A percentile compares a stretch with the other conserved stretches of the same genome.
phyloP scores from a whole-genome alignment of 495 filamentous ascomycete genomes.

The Penicillium odoratum region DNA sequence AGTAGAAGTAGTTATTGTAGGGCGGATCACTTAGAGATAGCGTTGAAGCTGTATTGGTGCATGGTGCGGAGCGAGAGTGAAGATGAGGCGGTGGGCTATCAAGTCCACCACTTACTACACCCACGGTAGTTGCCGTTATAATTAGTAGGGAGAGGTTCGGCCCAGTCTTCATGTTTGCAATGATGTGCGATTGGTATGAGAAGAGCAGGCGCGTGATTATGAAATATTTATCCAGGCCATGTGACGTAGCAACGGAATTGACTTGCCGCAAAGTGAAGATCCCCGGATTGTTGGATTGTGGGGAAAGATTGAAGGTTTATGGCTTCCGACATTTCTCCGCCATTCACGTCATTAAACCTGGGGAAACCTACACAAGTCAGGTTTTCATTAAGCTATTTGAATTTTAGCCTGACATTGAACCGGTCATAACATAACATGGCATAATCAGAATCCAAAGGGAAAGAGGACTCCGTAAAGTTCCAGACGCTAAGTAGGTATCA shows the following conservation, averaged over 20 bases:
- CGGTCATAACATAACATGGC: too few relatives aligned
- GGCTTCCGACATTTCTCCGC: slow-evolving; percentile 6
- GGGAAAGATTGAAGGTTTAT: background rate
- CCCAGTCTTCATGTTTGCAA: background rate
- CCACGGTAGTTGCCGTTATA: background rate
- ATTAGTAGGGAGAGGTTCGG: background rate
- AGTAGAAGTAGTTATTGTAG: slow-evolving; percentile 65
- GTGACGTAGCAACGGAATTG: background rate
- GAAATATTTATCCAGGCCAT: background rate
- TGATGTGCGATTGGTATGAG: background rate
- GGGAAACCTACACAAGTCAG: background rate
- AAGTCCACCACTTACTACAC: slow-evolving; percentile 5
- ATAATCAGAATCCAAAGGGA: background rate
- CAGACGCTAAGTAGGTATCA: slow-evolving; percentile 2
- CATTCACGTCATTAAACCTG: background rate
- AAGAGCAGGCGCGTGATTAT: background rate
- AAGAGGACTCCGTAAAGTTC: background rate
- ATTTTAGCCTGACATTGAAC: background rate
- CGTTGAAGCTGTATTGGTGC: slow-evolving; percentile 15
- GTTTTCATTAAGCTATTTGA: background rate
- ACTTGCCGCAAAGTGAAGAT: background rate
- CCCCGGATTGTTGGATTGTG: background rate
- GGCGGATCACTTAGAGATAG: slow-evolving; percentile 40
- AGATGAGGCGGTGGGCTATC: background rate
- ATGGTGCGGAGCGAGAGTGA: slow-evolving; percentile 8